Evolutionary conservation across 2,329 filamentous ascomycete species (phyloP), one percentile per base, ranked within the genome.

Genomic region (Exserohilum turcica): DNA sequence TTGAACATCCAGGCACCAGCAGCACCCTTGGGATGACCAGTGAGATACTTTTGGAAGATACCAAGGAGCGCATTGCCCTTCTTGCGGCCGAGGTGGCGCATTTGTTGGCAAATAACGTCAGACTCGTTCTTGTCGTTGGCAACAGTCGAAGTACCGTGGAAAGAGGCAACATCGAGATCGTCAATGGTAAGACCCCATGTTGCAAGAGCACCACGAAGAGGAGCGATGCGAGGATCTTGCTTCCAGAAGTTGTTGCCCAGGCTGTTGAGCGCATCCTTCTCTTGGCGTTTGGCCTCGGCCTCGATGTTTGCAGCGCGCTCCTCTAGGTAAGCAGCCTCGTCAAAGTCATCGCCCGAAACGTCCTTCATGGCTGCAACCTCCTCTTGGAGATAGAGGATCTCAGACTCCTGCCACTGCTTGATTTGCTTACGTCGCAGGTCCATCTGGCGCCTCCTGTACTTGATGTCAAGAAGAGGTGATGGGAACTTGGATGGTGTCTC

Each of bases 111-210:
- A 67, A 99, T 89, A 71, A 97, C 94, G 48, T 92, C 92, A 15
- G 94, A 97, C 77, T 99, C 94, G 78, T 99, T 99, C 87, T 97
- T 97, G 82, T 99, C 94, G 77, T 99, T 99, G 65, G 94, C 94
- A 73, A 96, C 92, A 62, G 94, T 99, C 1, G 94, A 97, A 35
- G 94, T 99, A 70, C 94, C 94, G 81, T 99, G 94, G 90, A 97
- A 97, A 12, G 94, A 97, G 13, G 94, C 93, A 59, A 99, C 92
- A 65, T 84, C 89, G 31, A 99, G 86, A 69, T 99, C 94, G 71
- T 99, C 94, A 62, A 99, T 91, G 10, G 94, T 97, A 50, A 99
- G 88, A 73, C 93, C 94, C 94, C 94, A 99, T 9, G 93, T 97
- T 43, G 94, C 95, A 60, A 99, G 85, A 53, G 94, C 92, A 78